A percentile compares a stretch with the other conserved stretches of the same genome.
These are phyloP conservation scores for Alternaria brassicicola DNA, from an alignment of 2,329 filamentous ascomycete species.

Conservation along the genomic window DNA sequence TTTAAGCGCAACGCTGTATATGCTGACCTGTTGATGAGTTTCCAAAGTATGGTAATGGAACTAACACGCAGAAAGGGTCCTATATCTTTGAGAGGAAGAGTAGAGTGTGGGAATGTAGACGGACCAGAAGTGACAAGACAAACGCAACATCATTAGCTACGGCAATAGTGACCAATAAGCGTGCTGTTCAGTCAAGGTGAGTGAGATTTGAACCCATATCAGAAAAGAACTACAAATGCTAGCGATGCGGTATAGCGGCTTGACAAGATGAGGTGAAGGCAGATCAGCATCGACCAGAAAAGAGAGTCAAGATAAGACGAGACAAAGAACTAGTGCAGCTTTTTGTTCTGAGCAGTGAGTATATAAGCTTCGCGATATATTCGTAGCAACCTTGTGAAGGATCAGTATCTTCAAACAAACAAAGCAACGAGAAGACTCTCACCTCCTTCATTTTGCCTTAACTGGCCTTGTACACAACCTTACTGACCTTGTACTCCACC, in stretches of 20 bases:
- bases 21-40: background rate
- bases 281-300: background rate
- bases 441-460: background rate
- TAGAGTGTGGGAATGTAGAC: background rate
- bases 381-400: background rate
- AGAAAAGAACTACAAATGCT: background rate
- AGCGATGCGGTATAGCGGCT: background rate
- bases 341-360: background rate
- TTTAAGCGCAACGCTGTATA: background rate
- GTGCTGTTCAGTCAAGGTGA: background rate
- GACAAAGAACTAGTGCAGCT: background rate
- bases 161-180: too few species aligned
- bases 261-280: background rate
- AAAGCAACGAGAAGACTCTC: background rate
- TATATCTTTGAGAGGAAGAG: background rate
- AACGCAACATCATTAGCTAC: background rate
- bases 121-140: background rate
- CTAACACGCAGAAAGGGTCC: background rate
- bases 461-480: slow-evolving; percentile 24
- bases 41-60: background rate
- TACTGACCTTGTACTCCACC: slow-evolving; percentile 44
- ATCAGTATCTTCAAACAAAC: background rate
- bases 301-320: background rate
- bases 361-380: background rate
- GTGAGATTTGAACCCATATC: background rate